phyloP scores from a whole-genome alignment of 2,329 filamentous ascomycete species.

The Xylaria sp. region DNA sequence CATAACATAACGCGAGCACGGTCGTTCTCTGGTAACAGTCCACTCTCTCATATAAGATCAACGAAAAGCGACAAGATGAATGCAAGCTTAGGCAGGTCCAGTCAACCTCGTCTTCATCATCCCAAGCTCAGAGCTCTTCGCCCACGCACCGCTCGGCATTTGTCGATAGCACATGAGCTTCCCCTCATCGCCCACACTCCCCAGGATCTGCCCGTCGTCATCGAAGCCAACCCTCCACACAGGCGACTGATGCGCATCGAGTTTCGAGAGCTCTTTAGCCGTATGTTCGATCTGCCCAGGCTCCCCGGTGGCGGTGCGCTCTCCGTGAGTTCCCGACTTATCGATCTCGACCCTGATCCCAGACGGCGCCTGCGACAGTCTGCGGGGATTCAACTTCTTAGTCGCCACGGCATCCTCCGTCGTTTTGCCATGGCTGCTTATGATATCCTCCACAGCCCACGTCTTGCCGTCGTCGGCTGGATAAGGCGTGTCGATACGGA shows the following conservation, averaged over 20 bases:
- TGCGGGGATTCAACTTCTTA: constrained; percentile 33
- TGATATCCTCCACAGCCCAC: constrained; percentile 61
- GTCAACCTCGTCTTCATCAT: constrained; percentile 68
- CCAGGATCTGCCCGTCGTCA: constrained; percentile 75
- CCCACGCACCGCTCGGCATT: constrained; percentile 67
- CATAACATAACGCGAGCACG: background rate
- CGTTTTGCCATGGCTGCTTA: constrained; percentile 52
- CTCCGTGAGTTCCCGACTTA: constrained; percentile 59
- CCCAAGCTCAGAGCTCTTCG: constrained; percentile 68
- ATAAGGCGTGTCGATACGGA: constrained; percentile 75
- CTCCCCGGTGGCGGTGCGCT: constrained; percentile 65
- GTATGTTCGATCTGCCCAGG: constrained; percentile 75
- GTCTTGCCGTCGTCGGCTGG: constrained; percentile 59
- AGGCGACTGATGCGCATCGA: constrained; percentile 74
- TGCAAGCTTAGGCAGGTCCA: constrained; percentile 15
- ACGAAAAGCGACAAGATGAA: background rate
- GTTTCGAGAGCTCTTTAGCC: constrained; percentile 70
- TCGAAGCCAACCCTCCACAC: constrained; percentile 82
- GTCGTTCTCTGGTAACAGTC: background rate
- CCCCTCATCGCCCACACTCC: constrained; percentile 81
- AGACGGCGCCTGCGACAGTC: constrained; percentile 55
- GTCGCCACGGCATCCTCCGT: constrained; percentile 22
- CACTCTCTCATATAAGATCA: background rate
- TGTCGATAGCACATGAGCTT: constrained; percentile 71
- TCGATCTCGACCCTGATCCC: constrained; percentile 65